Conservation (phyloP, 345 rosid species). For the Boechera divaricarpa region DNA sequence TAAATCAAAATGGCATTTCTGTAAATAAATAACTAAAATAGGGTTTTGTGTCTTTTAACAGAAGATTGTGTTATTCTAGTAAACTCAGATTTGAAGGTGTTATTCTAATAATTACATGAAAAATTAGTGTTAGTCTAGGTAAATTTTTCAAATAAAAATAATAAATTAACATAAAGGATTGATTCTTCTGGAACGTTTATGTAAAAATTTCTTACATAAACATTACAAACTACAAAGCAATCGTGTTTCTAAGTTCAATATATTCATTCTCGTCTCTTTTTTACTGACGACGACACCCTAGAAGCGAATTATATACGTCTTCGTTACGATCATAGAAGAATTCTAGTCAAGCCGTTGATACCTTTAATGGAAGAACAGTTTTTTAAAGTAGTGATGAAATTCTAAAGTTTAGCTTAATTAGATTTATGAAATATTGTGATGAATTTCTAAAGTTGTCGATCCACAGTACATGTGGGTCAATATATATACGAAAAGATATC, state of each 20-base stretch:
- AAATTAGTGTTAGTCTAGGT: too few relatives aligned
- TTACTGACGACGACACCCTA: too few relatives aligned
- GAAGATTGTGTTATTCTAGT: too few relatives aligned
- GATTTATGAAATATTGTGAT: slow-evolving; percentile 14
- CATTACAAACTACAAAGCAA: background rate
- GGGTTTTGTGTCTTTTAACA: too few relatives aligned
- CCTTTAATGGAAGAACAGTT: slow-evolving; percentile 85
- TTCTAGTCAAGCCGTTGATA: background rate
- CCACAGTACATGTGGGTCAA: slow-evolving; percentile 24
- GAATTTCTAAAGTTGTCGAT: background rate
- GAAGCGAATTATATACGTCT: too few relatives aligned
- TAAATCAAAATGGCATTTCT: too few relatives aligned
- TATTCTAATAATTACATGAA: too few relatives aligned
- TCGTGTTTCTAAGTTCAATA: background rate
- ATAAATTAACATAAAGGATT: background rate
- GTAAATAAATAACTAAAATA: too few relatives aligned
- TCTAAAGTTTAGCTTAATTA: background rate
- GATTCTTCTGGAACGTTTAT: slow-evolving; percentile 3
- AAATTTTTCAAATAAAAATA: background rate
- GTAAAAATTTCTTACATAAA: background rate
- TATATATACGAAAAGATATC: background rate
- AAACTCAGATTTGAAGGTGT: too few relatives aligned
- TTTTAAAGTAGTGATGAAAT: too few relatives aligned
- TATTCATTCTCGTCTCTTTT: background rate
- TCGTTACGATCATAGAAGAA: background rate